Evolutionary conservation across 371 early-diverging fungal genomes (phyloP).

Genomic region (Funneliformis caledonium): DNA sequence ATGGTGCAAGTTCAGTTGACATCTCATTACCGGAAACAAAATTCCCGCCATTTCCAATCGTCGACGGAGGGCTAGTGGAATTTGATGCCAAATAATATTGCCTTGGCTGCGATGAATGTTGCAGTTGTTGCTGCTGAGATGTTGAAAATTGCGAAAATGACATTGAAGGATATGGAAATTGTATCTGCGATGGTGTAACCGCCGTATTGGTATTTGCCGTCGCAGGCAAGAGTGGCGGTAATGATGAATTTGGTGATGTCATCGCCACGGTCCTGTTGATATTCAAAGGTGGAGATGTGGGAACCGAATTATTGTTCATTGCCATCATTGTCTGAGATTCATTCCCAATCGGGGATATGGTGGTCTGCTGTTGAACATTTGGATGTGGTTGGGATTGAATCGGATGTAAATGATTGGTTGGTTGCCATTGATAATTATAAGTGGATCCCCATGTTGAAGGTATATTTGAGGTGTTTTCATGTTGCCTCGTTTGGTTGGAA

Average conservation of each 20-base stretch:
- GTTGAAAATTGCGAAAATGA: conserved; percentile 15
- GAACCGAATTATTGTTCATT: background rate
- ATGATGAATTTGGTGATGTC: background rate
- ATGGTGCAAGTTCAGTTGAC: background rate
- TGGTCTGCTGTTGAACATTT: no score
- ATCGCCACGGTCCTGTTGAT: background rate
- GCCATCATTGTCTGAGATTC: background rate
- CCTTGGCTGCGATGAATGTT: conserved; percentile 1
- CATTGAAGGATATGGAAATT: background rate
- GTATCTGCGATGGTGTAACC: background rate
- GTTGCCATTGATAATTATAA: background rate
- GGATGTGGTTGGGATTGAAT: conserved; percentile 11
- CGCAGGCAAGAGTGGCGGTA: conserved; percentile 3
- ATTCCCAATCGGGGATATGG: background rate
- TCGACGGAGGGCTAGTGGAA: conserved; percentile 8
- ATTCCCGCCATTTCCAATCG: background rate
- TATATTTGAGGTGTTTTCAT: background rate
- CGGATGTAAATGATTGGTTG: background rate
- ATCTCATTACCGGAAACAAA: background rate
- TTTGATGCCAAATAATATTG: conserved; percentile 22
- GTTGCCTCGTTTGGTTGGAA: background rate
- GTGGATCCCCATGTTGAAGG: background rate
- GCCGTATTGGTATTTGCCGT: background rate
- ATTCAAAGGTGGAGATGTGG: background rate
- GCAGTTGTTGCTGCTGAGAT: background rate